Conservation (phyloP, 805 yeast genomes). For the Starmerella davenportii region DNA sequence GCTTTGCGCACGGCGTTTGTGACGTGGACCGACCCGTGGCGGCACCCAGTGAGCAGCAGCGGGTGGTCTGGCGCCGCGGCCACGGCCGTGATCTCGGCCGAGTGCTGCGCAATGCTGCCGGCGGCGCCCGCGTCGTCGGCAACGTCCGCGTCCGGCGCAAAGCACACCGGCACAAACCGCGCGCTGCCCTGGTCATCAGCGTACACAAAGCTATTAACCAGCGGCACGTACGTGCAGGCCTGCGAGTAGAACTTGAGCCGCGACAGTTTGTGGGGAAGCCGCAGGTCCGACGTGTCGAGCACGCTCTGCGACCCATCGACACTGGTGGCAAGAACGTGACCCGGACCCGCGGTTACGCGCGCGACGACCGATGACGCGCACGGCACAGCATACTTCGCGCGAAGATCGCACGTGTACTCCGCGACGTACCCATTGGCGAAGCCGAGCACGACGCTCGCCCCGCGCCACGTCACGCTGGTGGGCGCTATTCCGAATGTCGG, state of each 20-base stretch:
- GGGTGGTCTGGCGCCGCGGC: conserved; percentile 32
- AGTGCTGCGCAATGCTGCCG: conserved; percentile 25
- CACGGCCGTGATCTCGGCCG: conserved; percentile 26
- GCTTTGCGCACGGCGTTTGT: conserved; percentile 26
- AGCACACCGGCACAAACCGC: conserved; percentile 25
- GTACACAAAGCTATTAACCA: conserved; percentile 23
- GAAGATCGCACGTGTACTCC: conserved; percentile 24
- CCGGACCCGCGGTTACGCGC: not conserved
- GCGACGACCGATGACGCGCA: not conserved
- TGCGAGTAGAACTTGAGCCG: conserved; percentile 4
- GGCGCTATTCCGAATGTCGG: conserved; percentile 5
- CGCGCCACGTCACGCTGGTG: conserved; percentile 33
- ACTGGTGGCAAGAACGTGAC: conserved; percentile 23
- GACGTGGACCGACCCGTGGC: conserved; percentile 32
- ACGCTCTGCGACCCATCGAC: conserved; percentile 29
- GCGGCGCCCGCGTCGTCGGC: conserved; percentile 16
- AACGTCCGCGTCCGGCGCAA: conserved; percentile 10
- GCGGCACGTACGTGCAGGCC: conserved; percentile 15
- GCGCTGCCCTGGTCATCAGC: conserved; percentile 28
- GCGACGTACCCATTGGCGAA: conserved; percentile 40
- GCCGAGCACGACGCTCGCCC: conserved; percentile 35
- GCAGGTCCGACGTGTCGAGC: conserved; percentile 22
- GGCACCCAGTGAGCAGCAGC: conserved; percentile 29
- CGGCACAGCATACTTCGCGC: not conserved
- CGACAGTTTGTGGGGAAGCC: conserved; percentile 7